A percentile compares a stretch with the other conserved stretches of the same genome.
Conservation (phyloP, 495 filamentous ascomycete genomes). For the Neurospora cerealis region DNA sequence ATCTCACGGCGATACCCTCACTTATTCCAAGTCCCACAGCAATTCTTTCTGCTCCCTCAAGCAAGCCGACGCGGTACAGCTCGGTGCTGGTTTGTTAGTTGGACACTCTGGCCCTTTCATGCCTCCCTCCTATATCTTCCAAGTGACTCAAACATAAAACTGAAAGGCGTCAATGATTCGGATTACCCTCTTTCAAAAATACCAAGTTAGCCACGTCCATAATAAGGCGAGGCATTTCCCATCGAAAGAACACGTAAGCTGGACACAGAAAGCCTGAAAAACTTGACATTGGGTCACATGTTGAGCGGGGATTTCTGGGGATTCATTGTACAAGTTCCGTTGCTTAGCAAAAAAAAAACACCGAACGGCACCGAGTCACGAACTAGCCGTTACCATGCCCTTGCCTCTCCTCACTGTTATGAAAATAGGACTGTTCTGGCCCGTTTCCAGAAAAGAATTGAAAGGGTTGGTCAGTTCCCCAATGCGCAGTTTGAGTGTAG, state of each 20-base stretch:
- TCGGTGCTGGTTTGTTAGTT: not conserved
- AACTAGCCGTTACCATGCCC: not conserved
- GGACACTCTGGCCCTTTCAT: not conserved
- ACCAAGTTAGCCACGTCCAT: not conserved
- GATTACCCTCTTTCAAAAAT: not conserved
- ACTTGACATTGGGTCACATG: not conserved
- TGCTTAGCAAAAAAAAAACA: not conserved
- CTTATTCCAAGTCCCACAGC: not conserved
- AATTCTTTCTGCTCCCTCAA: not conserved
- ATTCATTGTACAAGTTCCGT: not conserved
- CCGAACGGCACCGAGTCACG: not conserved
- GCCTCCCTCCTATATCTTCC: not conserved
- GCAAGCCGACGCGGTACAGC: not conserved
- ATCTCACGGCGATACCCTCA: not conserved
- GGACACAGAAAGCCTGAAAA: not conserved
- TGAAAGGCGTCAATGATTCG: not conserved
- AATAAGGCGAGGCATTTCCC: not conserved
- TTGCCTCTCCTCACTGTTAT: conserved; percentile 5
- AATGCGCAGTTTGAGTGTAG: conserved; percentile 38
- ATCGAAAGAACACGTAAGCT: not conserved
- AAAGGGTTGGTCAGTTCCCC: conserved; percentile 35
- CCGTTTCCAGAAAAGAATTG: conserved; percentile 36
- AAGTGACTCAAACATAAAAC: not conserved
- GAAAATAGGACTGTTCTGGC: conserved; percentile 21
- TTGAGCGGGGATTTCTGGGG: not conserved